Base-by-base conservation (phyloP, 176 grass and related monocot species). In the Alopecurus myosuroides region DNA sequence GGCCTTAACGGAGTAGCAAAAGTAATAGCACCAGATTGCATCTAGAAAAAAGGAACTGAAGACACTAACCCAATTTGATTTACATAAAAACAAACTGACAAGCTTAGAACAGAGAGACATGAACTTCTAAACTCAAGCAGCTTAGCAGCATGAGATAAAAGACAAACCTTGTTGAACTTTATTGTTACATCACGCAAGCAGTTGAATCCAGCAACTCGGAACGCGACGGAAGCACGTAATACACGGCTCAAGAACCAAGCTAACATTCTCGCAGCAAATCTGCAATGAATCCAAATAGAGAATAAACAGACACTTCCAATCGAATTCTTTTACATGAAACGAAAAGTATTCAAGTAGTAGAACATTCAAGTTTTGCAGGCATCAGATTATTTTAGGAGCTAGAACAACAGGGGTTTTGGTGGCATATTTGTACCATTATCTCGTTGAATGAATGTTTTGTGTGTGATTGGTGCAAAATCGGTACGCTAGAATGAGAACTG, bases 161-260 rank as follows among this genome's bases (percentile, higher is more conserved):
- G 70, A 52, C 49, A 81, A 84, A 98, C 96, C 96, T 99, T 96
- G 61, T 44, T 68, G 70, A 99, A 96, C 69, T 99, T 99, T 77
- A 99, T 79, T 85, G 90, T 85, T 52, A 99, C 91, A 82, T 99
- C 97, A 46, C 97, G 87, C 75, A 96, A 87, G 76, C 97, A 99
- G 85, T 99, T 99, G 90, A 92, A 99, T 23, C 91, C 97, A 81
- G 97, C 93, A 50, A 99, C 97, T 36, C 91, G 97, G 80, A 99
- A 99, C 6, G 64, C 77, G 48, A 99, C 97, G 70, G 93, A 96
- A 81, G 93, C 97, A 83, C 36, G 74, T 68, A 99, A 70, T 52
- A 94, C 81, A 42, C 88, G 86, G 49, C 97, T 96, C 78, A 99
- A 90, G 89, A 99, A 99, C 97, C 97, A 99, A 81, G 97, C 93